Evolutionary conservation across 2,329 filamentous ascomycete species (phyloP).

Genomic region (Leptosphaerulina australis): DNA sequence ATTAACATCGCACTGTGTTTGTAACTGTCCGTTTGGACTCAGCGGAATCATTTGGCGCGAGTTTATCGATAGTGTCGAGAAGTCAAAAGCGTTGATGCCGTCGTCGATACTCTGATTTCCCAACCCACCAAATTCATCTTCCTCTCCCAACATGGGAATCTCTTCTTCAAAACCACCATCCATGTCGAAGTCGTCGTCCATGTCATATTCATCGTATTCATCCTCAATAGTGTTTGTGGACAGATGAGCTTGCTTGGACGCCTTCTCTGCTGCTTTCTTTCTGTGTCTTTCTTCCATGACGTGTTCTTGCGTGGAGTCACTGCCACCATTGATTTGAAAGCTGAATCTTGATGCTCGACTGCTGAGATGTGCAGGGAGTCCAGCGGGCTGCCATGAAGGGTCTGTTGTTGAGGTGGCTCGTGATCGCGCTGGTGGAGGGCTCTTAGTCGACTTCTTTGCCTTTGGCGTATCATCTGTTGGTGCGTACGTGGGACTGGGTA

Average conservation of each 20-base stretch:
- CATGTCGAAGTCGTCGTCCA: conserved; percentile 56
- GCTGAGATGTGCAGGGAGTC: conserved; percentile 52
- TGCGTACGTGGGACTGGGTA: conserved; percentile 32
- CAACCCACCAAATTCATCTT: conserved; percentile 38
- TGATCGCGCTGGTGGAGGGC: conserved; percentile 44
- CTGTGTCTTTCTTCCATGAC: conserved; percentile 74
- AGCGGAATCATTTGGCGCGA: conserved; percentile 29
- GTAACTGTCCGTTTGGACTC: conserved; percentile 30
- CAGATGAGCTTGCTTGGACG: conserved; percentile 48
- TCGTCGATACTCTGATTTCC: conserved; percentile 36
- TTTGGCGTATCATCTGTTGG: conserved; percentile 37
- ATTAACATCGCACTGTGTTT: conserved; percentile 38
- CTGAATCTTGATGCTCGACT: conserved; percentile 81
- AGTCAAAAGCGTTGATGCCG: conserved; percentile 36
- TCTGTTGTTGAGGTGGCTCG: conserved; percentile 48
- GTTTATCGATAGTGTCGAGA: conserved; percentile 40
- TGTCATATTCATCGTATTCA: conserved; percentile 47
- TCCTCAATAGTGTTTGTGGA: conserved; percentile 47
- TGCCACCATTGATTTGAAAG: conserved; percentile 77
- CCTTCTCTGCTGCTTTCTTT: conserved; percentile 68
- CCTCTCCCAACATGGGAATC: conserved; percentile 62
- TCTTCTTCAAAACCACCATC: conserved; percentile 68
- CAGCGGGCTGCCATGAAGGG: conserved; percentile 43
- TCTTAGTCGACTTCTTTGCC: conserved; percentile 45
- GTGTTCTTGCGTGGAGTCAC: conserved; percentile 69